Evolutionary conservation across 2,329 filamentous ascomycete species (phyloP), one percentile per base, ranked within the genome.

Genomic region (Arthrobotrys megalospora): DNA sequence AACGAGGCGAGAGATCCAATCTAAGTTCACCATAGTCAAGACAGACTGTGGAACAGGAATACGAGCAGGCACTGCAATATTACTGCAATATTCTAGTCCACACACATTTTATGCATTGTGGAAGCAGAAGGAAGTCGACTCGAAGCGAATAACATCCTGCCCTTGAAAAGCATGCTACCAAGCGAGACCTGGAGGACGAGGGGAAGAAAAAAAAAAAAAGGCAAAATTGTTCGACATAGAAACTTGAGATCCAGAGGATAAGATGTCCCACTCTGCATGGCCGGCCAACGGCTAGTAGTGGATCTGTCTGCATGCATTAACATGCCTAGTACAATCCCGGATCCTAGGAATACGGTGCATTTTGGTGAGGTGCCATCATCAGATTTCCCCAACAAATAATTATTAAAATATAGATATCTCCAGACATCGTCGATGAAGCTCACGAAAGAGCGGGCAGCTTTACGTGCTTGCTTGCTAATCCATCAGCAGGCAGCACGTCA

Each of bases 301-400:
- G 70, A 75, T 75, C 66, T 55, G 41, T 45, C 6, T 72, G 52
- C 75, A 78, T 78, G 62, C 75, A 62, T 67, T 24, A 45, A 47
- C 63, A 60, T 38, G 53, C 50, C 47, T 66, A 66, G 48, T 34
- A 67, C 36, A 52, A 72, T 50, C 67, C 67, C 47, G 47, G 75
- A 78, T 63, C 67, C 60, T 43, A 72, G 75, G 52, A 53, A 58
- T 53, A 58, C 32, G 50, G 36, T 67, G 32, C 45, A 70, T 66
- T 78, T 78, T 78, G 75, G 69, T 78, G 75, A 72, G 68, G 36
- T 72, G 68, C 55, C 58, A 62, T 52, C 53, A n/a, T 72, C 38
- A 64, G 53, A 62, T 45, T 45, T 72, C 67, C 75, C 75, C 75
- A 78, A 78, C 75, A 78, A 78, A 78, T 72, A 72, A 60, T 58